Evolutionary conservation across 805 yeast genomes (phyloP).

Genomic region (Saccharomycopsis vini): DNA sequence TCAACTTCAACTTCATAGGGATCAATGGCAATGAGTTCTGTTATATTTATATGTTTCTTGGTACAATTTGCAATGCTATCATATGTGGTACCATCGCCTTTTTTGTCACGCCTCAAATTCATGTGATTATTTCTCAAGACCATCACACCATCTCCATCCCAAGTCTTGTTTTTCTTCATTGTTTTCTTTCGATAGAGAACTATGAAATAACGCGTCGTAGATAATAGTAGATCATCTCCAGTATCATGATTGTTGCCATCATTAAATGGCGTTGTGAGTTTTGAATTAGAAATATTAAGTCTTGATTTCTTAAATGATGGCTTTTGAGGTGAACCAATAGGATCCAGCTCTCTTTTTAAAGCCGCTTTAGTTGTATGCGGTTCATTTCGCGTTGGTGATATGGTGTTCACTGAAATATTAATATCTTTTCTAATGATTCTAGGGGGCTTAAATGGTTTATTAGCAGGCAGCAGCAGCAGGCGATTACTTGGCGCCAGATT

Average conservation of each 20-base stretch:
- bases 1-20: conserved; percentile 56
- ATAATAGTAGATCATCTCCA: too few relatives aligned
- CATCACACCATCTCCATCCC: conserved; percentile 85
- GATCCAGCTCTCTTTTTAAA: too few relatives aligned
- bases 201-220: conserved; percentile 18
- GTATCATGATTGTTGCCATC: background rate
- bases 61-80: conserved; percentile 2
- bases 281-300: too few relatives aligned
- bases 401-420: too few relatives aligned
- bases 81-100: background rate
- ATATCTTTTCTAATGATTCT: background rate
- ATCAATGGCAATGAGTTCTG: conserved; percentile 37
- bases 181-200: conserved; percentile 67
- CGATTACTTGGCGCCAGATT: too few relatives aligned
- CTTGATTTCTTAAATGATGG: background rate
- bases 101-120: conserved; percentile 6
- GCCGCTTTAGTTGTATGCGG: too few relatives aligned
- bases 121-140: conserved; percentile 22
- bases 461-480: background rate
- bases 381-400: too few relatives aligned
- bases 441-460: background rate
- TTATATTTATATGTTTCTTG: conserved; percentile 3
- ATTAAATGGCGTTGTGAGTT: background rate
- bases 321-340: too few relatives aligned
- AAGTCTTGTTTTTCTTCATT: conserved; percentile 73